phyloP scores from a whole-genome alignment of 208 protist genomes.

The Phytomonas serpens region DNA sequence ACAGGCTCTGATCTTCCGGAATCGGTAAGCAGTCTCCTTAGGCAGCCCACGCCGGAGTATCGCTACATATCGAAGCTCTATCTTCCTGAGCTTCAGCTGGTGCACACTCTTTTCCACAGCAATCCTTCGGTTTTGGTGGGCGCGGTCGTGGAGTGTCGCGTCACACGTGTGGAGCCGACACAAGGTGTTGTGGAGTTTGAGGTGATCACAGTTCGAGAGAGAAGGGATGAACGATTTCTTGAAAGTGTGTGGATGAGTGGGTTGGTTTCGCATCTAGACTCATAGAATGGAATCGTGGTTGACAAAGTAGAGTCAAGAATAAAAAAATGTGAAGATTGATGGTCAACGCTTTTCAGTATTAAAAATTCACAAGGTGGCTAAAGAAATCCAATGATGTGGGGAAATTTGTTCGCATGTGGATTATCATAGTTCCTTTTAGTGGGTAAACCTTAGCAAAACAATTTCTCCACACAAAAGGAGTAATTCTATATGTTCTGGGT shows the following conservation, averaged over 20 bases:
- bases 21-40: conserved; percentile 12
- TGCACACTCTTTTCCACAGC: conserved; percentile 57
- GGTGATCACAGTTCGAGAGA: conserved; percentile 33
- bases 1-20: conserved; percentile 6
- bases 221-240: conserved; percentile 56
- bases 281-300: conserved; percentile 18
- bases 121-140: conserved; percentile 54
- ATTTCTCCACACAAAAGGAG: not conserved
- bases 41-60: conserved; percentile 12
- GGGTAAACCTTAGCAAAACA: not conserved
- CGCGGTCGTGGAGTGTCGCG: conserved; percentile 58
- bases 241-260: conserved; percentile 50
- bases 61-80: conserved; percentile 74
- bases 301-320: conserved; percentile 9
- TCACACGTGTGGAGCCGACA: conserved; percentile 47
- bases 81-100: conserved; percentile 72
- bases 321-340: conserved; percentile 1
- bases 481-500: not conserved
- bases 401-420: not conserved
- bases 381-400: not conserved
- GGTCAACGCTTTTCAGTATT: not conserved
- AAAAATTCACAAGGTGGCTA: not conserved
- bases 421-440: not conserved
- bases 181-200: conserved; percentile 57
- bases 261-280: conserved; percentile 52